Base-by-base conservation (phyloP, 345 rosid species). In the Adansonia digitata region DNA sequence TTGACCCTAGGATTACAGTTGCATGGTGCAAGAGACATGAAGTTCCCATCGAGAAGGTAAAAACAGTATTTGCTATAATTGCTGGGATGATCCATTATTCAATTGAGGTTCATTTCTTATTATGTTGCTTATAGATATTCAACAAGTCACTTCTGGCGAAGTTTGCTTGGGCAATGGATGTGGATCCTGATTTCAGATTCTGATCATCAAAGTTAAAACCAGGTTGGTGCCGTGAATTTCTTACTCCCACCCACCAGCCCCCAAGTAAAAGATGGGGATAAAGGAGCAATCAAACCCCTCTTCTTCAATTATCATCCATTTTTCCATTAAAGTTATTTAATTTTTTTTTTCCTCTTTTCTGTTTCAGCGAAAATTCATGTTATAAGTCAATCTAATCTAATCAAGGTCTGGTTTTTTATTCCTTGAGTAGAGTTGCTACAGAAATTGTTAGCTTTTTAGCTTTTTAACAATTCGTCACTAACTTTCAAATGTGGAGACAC, bases 21-120 rank as follows among this genome's bases (percentile, higher is more conserved):
- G 97, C 99, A 3, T 95, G 99, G 99, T 95, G 99, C 89, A 95
- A 95, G 82, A 88, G 99, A 24, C 93, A 89, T 40, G 99, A 95
- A 74, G 99, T 95, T 78, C 97, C 99, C 51, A 95, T 95, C 17
- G 99, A 95, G 79, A 95, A 93, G 99, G 99, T 93, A 79, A 86
- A 79, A 85, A 71, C 69, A 14, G n/a, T 17, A 70, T 63, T 64
- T 59, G 37, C 64, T 57, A 27, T 5, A 61, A 22, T 66, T 1
- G 22, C 22, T 39, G 34, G 53, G 64, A 51, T 46, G 9, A 10
- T 0, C 0, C 69, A 20, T 20, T 42, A 15, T 13, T 49, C 31
- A 34, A n/a, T n/a, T 10, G 3, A 13, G 42, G 3, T 53, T 70
- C 45, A 52, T 51, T 49, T 51, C 46, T 31, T 18, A 14, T 51